Base-by-base conservation (phyloP, 2,329 filamentous ascomycete species). In the Penicillium sp. region DNA sequence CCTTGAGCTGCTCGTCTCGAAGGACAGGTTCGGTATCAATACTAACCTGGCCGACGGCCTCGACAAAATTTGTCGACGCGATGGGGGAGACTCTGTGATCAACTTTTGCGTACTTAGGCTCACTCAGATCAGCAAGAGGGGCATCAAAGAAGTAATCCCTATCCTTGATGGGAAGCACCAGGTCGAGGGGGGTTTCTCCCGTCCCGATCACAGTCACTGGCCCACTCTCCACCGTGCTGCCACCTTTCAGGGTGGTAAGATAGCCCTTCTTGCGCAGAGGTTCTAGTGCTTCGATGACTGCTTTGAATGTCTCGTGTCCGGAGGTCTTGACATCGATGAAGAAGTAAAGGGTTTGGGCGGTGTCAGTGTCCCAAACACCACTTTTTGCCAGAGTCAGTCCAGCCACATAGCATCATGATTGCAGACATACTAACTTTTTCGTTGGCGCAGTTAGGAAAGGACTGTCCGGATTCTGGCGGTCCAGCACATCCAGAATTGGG, bases 301-400 rank as follows among this genome's bases (percentile, higher is more conserved):
- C 77, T 2, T 83, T 74, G 75, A 82, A 87, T 1, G 85, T 85
- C 28, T 75, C 75, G 0, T 71, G 63, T 5, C 83, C 83, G 31
- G 79, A 71, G 0, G 85, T 87, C 69, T 88, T 88, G 54, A 86
- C 64, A 64, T 88, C 85, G 54, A 88, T 81, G 70, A 86, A 87
- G 43, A 88, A 76, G 71, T 86, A 87, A 5, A 88, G 75, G 0
- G 85, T 87, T 67, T 87, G 84, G 5, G 68, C 75, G 1, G 73
- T 66, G 29, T 66, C 65, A 1, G 83, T 83, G 68, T 88, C 85
- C 65, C 80, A 88, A 13, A 88, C 82, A 29, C 85, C 85, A 64
- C 73, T 75, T 43, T 39, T 48, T 56, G 55, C 26, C 8, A 5
- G 16, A 23, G 18, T 34, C 8, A 42, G 34, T 21, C 44, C 23